Percentiles rank a stretch among this genome's conserved stretches.
Conservation (phyloP, 371 early-diverging fungal species). For the Mortierella sp. region DNA sequence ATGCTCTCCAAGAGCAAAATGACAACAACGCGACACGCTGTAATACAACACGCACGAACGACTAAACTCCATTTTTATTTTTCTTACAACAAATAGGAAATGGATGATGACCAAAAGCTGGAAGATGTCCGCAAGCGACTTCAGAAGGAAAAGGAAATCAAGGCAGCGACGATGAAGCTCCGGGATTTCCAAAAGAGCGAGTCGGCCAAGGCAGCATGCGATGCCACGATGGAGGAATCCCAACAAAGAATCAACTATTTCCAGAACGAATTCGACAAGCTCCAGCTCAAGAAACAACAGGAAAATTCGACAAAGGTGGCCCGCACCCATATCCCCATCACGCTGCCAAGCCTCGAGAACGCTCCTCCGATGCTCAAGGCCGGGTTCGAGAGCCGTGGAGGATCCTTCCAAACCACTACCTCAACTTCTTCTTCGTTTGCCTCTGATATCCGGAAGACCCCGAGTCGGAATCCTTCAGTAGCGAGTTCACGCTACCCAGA, state of each 20-base stretch:
- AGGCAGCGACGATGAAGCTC: slow-evolving; percentile 28
- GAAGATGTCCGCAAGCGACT: slow-evolving; percentile 34
- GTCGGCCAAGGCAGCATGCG: slow-evolving; percentile 67
- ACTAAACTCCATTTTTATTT: not conserved
- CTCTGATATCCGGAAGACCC: slow-evolving; percentile 8
- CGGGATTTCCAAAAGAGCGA: slow-evolving; percentile 28
- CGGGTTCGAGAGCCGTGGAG: slow-evolving; percentile 33
- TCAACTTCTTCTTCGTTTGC: not conserved
- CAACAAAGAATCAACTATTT: slow-evolving; percentile 85
- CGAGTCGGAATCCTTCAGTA: slow-evolving; percentile 6
- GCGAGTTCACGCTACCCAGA: slow-evolving; percentile 22
- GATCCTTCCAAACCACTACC: not conserved
- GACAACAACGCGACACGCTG: not conserved
- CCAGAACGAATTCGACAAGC: slow-evolving; percentile 69
- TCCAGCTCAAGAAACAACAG: slow-evolving; percentile 38
- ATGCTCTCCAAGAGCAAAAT: not conserved
- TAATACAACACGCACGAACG: too few species aligned
- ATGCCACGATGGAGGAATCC: slow-evolving; percentile 78
- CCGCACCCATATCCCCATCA: slow-evolving; percentile 52
- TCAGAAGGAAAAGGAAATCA: slow-evolving; percentile 35
- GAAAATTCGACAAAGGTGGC: slow-evolving; percentile 42
- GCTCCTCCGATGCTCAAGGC: slow-evolving; percentile 55
- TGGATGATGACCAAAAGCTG: slow-evolving; percentile 26
- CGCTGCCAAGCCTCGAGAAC: slow-evolving; percentile 52
- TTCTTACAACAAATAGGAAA: slow-evolving; percentile 11